A percentile compares a stretch with the other conserved stretches of the same genome.
Conservation (phyloP, 2,329 filamentous ascomycete species). For the Nakataea oryzae region DNA sequence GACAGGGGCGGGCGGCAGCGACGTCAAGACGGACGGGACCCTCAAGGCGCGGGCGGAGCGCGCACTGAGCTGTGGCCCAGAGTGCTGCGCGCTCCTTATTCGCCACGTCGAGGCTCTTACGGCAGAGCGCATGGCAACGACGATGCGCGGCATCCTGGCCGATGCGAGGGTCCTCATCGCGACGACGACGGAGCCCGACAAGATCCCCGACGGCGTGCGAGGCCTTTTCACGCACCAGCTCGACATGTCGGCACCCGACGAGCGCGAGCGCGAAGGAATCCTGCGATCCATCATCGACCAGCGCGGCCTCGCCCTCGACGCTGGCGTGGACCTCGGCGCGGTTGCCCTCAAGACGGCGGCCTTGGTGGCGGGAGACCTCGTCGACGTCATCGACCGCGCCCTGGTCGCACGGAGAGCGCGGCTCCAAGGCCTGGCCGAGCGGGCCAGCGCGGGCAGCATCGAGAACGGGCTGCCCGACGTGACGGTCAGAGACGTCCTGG, state of each 20-base stretch:
- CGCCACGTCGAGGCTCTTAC: conserved; percentile 85
- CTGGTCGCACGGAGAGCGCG: conserved; percentile 66
- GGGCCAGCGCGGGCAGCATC: conserved; percentile 21
- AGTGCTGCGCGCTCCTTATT: conserved; percentile 76
- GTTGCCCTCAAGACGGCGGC: conserved; percentile 94
- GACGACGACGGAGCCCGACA: conserved; percentile 91
- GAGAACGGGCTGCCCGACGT: conserved; percentile 22
- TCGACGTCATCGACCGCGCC: conserved; percentile 89
- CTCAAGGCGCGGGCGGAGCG: conserved; percentile 80
- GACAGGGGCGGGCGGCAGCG: conserved; percentile 72
- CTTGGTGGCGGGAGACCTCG: conserved; percentile 83
- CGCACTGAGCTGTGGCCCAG: conserved; percentile 76
- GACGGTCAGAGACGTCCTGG: conserved; percentile 71
- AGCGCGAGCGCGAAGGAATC: conserved; percentile 83
- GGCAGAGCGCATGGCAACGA: conserved; percentile 79
- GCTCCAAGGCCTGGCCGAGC: conserved; percentile 59
- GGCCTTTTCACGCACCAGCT: conserved; percentile 92
- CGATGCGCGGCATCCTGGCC: conserved; percentile 64
- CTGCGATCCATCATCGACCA: conserved; percentile 69
- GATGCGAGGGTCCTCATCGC: conserved; percentile 77
- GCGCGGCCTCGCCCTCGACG: conserved; percentile 64
- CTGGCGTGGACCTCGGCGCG: conserved; percentile 71
- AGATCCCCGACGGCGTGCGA: conserved; percentile 81
- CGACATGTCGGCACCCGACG: conserved; percentile 86
- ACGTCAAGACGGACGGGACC: conserved; percentile 90